Evolutionary conservation across 1,284 basidiomycete genomes (phyloP), one percentile per base, ranked within the genome.

Genomic region (Stereum hirsutum): DNA sequence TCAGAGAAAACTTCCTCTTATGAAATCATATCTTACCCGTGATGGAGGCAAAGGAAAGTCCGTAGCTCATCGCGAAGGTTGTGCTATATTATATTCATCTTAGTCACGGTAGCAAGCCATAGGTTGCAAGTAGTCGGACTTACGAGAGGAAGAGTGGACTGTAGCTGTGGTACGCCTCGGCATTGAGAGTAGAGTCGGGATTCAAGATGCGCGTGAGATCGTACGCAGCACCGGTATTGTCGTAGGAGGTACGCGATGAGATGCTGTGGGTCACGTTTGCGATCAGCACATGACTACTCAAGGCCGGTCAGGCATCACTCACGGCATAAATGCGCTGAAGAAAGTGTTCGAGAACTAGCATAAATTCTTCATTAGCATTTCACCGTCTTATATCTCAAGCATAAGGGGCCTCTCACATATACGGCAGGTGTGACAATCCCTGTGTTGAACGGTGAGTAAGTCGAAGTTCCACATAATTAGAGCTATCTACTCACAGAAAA

Each of bases 121-220:
- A 24, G 39, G n/a, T n/a, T n/a, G 37, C 4, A 42, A 31, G 6
- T 3, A 23, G 25, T 21, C 19, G 25, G 4, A 41, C 55, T 15
- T 35, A 61, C 60, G 89, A 81, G 20, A 96, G 68, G 64, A 84
- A 95, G 2, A 94, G 61, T 0, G 89, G 91, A 45, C 88, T 92
- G 57, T 97, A 97, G 1, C 58, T 64, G 44, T 75, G 57, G 61
- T 95, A 96, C 0, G 78, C 82, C 0, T 64, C 61, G 12, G 64
- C 38, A 58, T 91, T 76, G 52, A 95, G 68, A 3, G 72, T 69
- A 2, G 65, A 56, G 19, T 82, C 72, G 0, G 63, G 39, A 17
- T 65, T 78, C 41, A 94, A 61, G 34, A 97, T 82, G 6, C 64
- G 63, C 0, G 62, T 58, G 14, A 90, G 73, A 47, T 94, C 69